These are phyloP conservation scores for Ophiostoma quercus DNA, from an alignment of 2,329 filamentous ascomycete genomes.

Conservation along the genomic window DNA sequence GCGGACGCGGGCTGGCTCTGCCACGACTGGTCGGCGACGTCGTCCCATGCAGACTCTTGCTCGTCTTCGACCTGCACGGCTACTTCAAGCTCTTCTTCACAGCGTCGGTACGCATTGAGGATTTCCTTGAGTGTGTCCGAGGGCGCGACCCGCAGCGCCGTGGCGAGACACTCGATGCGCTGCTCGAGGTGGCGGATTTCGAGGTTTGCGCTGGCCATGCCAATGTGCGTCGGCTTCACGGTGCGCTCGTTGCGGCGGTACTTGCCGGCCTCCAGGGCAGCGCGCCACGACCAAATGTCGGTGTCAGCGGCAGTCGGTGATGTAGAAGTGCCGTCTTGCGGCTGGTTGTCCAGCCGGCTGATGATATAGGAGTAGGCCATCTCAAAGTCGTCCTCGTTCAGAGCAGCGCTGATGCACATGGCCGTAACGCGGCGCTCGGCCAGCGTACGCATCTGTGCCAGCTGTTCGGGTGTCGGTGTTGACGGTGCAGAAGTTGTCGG, in stretches of 20 bases:
- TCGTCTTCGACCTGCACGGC: slow-evolving; percentile 62
- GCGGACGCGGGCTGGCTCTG: background rate
- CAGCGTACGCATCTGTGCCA: slow-evolving; percentile 33
- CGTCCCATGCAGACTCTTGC: slow-evolving; percentile 66
- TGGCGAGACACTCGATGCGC: slow-evolving; percentile 71
- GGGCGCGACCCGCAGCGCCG: slow-evolving; percentile 69
- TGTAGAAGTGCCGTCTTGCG: slow-evolving; percentile 6
- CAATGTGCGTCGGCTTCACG: slow-evolving; percentile 53
- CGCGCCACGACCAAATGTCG: slow-evolving; percentile 72
- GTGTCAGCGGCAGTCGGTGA: background rate
- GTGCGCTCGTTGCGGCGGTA: slow-evolving; percentile 56
- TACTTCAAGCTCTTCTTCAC: slow-evolving; percentile 69
- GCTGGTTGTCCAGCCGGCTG: slow-evolving; percentile 54
- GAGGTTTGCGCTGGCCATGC: slow-evolving; percentile 54
- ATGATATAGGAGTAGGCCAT: slow-evolving; percentile 81
- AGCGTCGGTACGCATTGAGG: slow-evolving; percentile 66
- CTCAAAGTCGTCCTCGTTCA: slow-evolving; percentile 75
- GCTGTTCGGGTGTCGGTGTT: slow-evolving; percentile 29
- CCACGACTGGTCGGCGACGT: slow-evolving; percentile 55
- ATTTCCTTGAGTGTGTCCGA: slow-evolving; percentile 66
- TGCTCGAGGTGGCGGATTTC: slow-evolving; percentile 71
- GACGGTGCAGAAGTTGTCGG: slow-evolving; percentile 25
- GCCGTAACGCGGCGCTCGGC: slow-evolving; percentile 65
- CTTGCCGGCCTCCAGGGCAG: slow-evolving; percentile 71
- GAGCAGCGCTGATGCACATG: slow-evolving; percentile 74